These are phyloP conservation scores for Paramarasmius palmivorus DNA, from an alignment of 1,284 basidiomycete species.

Conservation along the genomic window DNA sequence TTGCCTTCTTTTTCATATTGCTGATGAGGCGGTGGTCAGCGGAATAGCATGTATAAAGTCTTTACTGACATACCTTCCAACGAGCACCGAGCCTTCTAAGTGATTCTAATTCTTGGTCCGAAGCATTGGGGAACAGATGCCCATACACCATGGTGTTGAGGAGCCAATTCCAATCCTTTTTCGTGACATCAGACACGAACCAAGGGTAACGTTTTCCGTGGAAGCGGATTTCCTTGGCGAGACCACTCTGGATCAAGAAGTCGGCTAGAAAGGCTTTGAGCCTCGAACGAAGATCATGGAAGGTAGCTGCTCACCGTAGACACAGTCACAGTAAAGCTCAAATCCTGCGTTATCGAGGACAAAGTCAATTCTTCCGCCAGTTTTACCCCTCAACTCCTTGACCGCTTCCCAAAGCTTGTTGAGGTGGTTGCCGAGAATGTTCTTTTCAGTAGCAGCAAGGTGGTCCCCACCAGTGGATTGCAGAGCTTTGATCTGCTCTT, in stretches of 20 bases:
- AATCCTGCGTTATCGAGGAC: slow-evolving; percentile 91
- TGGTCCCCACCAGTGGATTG: slow-evolving; percentile 96
- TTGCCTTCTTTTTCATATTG: slow-evolving; percentile 92
- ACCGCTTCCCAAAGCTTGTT: slow-evolving; percentile 82
- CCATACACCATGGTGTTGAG: slow-evolving; percentile 87
- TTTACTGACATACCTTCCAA: slow-evolving; percentile 72
- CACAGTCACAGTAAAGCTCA: slow-evolving; percentile 95
- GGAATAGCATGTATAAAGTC: not conserved
- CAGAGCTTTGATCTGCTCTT: slow-evolving; percentile 97
- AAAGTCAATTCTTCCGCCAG: slow-evolving; percentile 87
- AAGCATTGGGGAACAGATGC: slow-evolving; percentile 81
- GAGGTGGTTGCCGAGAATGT: slow-evolving; percentile 88
- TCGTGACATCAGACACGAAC: slow-evolving; percentile 98
- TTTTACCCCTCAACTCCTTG: slow-evolving; percentile 64
- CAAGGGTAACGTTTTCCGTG: slow-evolving; percentile 90
- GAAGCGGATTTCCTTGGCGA: slow-evolving; percentile 87
- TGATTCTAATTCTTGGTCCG: slow-evolving; percentile 81
- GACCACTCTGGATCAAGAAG: slow-evolving; percentile 89
- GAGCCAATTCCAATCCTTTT: slow-evolving; percentile 96
- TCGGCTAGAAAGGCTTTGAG: slow-evolving; percentile 54
- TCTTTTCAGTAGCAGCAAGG: slow-evolving; percentile 95
- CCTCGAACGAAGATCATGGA: not conserved
- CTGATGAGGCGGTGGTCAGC: slow-evolving; percentile 32
- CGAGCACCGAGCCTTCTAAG: slow-evolving; percentile 80
- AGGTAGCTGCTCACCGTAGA: slow-evolving; percentile 71